Percentiles rank a stretch among this genome's conserved stretches.
These are phyloP conservation scores for Ogataea sp. DNA, from an alignment of 805 yeast species.

Conservation along the genomic window DNA sequence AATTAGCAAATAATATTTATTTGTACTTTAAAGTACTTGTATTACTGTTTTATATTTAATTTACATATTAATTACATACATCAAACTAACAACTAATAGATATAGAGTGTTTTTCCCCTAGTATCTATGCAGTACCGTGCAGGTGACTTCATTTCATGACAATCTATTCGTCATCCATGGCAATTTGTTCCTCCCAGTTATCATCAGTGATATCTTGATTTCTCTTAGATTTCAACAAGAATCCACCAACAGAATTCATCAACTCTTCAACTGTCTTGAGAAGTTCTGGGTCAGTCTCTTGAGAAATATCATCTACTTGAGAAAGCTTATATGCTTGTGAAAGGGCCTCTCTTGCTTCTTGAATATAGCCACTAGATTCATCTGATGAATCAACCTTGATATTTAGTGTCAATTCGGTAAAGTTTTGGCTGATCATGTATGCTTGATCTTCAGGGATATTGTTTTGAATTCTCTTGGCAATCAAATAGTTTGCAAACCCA, in stretches of 20 bases:
- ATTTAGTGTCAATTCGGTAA: slow-evolving; percentile 29
- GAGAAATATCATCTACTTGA: slow-evolving; percentile 30
- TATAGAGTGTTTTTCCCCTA: too few species aligned
- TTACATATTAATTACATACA: too few species aligned
- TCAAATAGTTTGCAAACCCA: slow-evolving; percentile 61
- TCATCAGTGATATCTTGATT: slow-evolving; percentile 30
- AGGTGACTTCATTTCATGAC: too few species aligned
- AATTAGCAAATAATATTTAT: too few species aligned
- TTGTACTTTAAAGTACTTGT: too few species aligned
- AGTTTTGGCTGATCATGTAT: slow-evolving; percentile 26
- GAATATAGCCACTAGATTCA: slow-evolving; percentile 22
- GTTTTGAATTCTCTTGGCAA: slow-evolving; percentile 29
- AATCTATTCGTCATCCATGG: slow-evolving; percentile 24
- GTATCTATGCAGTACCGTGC: too few species aligned
- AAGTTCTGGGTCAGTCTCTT: slow-evolving; percentile 49
- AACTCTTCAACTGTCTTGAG: slow-evolving; percentile 42
- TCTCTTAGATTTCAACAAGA: slow-evolving; percentile 30
- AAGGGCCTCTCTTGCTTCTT: slow-evolving; percentile 36
- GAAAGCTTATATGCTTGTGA: slow-evolving; percentile 24
- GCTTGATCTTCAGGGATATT: slow-evolving; percentile 8
- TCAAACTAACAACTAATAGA: too few species aligned
- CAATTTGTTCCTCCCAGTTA: slow-evolving; percentile 48
- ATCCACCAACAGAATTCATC: slow-evolving; percentile 55
- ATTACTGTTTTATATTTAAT: too few species aligned
- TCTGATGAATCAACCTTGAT: slow-evolving; percentile 16